phyloP scores from a whole-genome alignment of 495 filamentous ascomycete genomes.

The Chaetomium fimeti region DNA sequence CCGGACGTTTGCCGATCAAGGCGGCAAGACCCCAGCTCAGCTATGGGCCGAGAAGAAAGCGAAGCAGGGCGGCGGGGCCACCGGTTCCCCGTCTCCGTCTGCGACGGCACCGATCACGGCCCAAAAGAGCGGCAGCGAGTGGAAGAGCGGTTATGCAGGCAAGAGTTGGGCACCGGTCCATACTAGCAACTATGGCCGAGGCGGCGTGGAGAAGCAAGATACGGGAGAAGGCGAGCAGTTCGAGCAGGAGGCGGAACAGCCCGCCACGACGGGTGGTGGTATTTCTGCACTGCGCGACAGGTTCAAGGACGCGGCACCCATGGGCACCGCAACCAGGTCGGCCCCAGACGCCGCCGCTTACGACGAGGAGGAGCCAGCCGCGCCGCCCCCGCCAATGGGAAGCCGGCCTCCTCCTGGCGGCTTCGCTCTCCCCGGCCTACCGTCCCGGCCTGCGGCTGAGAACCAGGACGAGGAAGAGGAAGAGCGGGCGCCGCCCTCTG shows the following conservation, averaged over 20 bases:
- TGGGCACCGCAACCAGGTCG: conserved; percentile 55
- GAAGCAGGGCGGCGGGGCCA: conserved; percentile 60
- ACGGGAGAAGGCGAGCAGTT: conserved; percentile 52
- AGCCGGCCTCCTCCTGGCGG: conserved; percentile 62
- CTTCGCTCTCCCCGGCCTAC: conserved; percentile 71
- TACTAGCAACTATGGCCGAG: conserved; percentile 65
- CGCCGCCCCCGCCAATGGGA: conserved; percentile 59
- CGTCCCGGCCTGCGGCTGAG: conserved; percentile 56
- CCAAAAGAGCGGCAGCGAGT: conserved; percentile 72
- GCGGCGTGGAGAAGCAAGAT: conserved; percentile 57
- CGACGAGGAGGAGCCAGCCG: conserved; percentile 44
- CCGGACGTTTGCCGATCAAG: conserved; percentile 89
- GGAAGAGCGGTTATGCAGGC: conserved; percentile 86
- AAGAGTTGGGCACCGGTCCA: conserved; percentile 86
- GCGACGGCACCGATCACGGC: conserved; percentile 54
- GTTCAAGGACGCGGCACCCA: conserved; percentile 67
- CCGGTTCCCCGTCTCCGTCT: conserved; percentile 42
- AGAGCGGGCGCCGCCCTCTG: conserved; percentile 44
- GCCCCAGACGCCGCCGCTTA: conserved; percentile 38
- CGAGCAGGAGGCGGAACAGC: conserved; percentile 39
- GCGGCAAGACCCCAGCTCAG: conserved; percentile 94
- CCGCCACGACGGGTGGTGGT: conserved; percentile 52
- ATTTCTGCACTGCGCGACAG: conserved; percentile 72
- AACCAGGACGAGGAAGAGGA: conserved; percentile 52
- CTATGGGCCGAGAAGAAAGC: conserved; percentile 97